These are phyloP conservation scores for Chaetoceros tenuissimus DNA, from an alignment of 108 stramenopile species.

Conservation along the genomic window DNA sequence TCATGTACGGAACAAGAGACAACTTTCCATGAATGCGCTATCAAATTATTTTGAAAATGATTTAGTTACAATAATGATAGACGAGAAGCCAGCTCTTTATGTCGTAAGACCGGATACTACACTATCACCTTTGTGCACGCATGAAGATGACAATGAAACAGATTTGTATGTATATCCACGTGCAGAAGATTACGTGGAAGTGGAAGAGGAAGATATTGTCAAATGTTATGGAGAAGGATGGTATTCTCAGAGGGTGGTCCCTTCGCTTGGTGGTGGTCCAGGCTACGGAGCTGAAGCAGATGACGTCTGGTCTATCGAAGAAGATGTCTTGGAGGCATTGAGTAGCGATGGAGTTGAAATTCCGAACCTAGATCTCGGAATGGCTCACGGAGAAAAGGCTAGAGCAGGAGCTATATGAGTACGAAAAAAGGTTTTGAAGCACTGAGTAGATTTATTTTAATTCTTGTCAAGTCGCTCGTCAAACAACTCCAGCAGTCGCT, in stretches of 20 bases:
- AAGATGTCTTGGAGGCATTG: constrained; percentile 30
- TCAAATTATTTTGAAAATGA: constrained; percentile 35
- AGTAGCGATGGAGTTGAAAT: constrained; percentile 34
- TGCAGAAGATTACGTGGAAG: constrained; percentile 4
- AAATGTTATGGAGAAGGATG: constrained; percentile 47
- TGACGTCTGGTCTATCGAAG: constrained; percentile 54
- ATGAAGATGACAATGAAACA: constrained; percentile 50
- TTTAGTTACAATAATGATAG: constrained; percentile 12
- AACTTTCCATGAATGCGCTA: too few species aligned
- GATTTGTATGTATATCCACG: constrained; percentile 57
- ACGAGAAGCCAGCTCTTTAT: constrained; percentile 10
- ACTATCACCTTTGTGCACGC: constrained; percentile 29
- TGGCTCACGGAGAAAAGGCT: constrained; percentile 73
- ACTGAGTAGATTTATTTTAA: neutral
- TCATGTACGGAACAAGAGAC: too few species aligned
- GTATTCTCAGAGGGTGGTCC: constrained; percentile 61
- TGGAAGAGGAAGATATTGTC: constrained; percentile 16
- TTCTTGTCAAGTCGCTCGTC: neutral
- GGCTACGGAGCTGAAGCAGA: constrained; percentile 58
- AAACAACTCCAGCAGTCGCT: neutral
- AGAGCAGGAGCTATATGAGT: constrained; percentile 39
- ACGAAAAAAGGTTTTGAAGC: neutral
- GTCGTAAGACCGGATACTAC: constrained; percentile 19
- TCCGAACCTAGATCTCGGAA: constrained; percentile 53
- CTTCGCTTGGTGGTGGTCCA: constrained; percentile 50